These are phyloP conservation scores for Penicillium vulpinum DNA, from an alignment of 2,329 filamentous ascomycete genomes.

Conservation along the genomic window DNA sequence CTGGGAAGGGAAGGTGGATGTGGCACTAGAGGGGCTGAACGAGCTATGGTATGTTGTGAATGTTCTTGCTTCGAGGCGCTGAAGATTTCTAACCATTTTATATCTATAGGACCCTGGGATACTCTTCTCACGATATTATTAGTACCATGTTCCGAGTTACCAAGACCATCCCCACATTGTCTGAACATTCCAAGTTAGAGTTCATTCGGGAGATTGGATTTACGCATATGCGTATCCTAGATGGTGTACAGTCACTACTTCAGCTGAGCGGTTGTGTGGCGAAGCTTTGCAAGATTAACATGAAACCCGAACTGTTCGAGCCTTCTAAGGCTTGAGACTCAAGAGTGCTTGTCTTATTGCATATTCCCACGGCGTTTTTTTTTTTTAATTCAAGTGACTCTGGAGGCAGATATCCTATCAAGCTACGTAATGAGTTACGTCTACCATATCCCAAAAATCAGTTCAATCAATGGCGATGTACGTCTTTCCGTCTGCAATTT, in stretches of 20 bases:
- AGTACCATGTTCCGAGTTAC: slow-evolving; percentile 99
- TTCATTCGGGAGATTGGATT: slow-evolving; percentile 99
- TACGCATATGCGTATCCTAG: slow-evolving; percentile 98
- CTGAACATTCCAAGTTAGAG: slow-evolving; percentile 92
- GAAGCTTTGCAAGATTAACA: slow-evolving; percentile 90
- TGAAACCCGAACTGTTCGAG: slow-evolving; percentile 82
- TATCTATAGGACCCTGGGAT: slow-evolving; percentile 69
- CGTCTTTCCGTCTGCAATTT: not conserved
- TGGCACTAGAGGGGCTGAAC: slow-evolving; percentile 78
- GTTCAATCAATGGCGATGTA: not conserved
- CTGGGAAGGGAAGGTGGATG: slow-evolving; percentile 86
- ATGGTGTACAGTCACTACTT: slow-evolving; percentile 91
- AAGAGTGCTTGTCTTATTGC: slow-evolving; percentile 13
- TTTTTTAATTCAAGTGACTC: slow-evolving; percentile 10
- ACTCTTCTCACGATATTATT: slow-evolving; percentile 98
- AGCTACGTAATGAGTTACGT: slow-evolving; percentile 18
- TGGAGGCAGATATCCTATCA: not conserved
- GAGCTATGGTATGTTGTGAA: slow-evolving; percentile 71
- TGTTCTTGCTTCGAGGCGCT: not conserved
- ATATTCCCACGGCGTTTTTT: slow-evolving; percentile 32
- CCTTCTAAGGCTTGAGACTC: slow-evolving; percentile 37
- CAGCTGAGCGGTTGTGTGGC: slow-evolving; percentile 92
- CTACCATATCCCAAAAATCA: not conserved
- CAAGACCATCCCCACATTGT: slow-evolving; percentile 87
- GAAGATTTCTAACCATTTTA: slow-evolving; percentile 6